Base-by-base conservation (phyloP, 768 basidiomycete genomes). In the Kwoniella europaea region DNA sequence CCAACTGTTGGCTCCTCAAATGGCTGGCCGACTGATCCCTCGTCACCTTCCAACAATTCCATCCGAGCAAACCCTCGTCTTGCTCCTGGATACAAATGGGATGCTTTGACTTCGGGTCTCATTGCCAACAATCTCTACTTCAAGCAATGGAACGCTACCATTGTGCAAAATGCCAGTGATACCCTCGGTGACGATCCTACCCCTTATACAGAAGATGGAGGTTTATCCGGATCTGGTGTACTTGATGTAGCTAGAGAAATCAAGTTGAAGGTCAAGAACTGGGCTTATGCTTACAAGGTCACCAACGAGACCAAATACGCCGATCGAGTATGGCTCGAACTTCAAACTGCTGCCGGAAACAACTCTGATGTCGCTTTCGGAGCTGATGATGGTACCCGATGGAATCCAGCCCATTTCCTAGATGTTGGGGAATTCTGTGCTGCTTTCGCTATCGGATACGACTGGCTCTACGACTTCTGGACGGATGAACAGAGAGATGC, bases 391-490 rank as follows among this genome's bases (percentile, higher is more conserved):
- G 87, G 88, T 67, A 83, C 84, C 24, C 89, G 86, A 78, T 99
- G 96, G 97, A 97, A 98, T 85, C 86, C 90, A 5, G 72, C 58
- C 1, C 97, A 99, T 84, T 98, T 98, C 88, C 90, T 98, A 57
- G 96, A 82, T 64, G 59, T 82, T 20, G 95, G 90, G n/a, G 96
- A 98, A 83, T 87, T 97, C 74, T 89, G 89, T 18, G 89, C 91
- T 27, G 94, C 93, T 4, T 98, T 90, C 78, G 97, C 88, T 41
- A 91, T 94, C 72, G 96, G 91, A 1, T 99, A 98, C 77, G 97
- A 99, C 80, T 99, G 97, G 97, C 80, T 98, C 42, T 91, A 97
- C 83, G 91, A 94, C 65, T 85, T 87, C 64, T 96, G 91, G 92
- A 88, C 88, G 15, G 85, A 87, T 42, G 87, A 88, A 1, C 93